Evolutionary conservation across 441 rosid genomes (phyloP), one percentile per base, ranked within the genome.

Genomic region (Biscutella laevigata): DNA sequence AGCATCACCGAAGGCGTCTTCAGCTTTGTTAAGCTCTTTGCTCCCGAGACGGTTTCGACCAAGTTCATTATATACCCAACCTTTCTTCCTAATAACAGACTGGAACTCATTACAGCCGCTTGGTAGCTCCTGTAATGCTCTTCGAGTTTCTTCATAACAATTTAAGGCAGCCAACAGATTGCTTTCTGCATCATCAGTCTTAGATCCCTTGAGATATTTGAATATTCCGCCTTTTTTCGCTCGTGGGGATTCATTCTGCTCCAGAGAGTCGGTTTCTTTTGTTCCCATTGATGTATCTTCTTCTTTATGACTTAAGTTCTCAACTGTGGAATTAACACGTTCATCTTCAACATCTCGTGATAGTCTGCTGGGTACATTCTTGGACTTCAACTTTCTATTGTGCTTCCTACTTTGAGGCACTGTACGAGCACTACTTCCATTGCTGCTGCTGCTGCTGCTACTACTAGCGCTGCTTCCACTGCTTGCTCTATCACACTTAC

Each of bases 401-500:
- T 77, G 79, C 77, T 81, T 91, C 63, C 90, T 77, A 45, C 76
- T 66, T 57, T 70, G 72, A 59, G 68, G 50, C 44, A 62, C 52
- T 10, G 71, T 34, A 48, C 46, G 69, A 19, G 44, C 49, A 64
- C 71, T 71, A 48, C 77, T 78, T 67, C 70, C 75, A 57, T 74
- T 77, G 70, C 69, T n/a, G n/a, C n/a, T n/a, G n/a, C n/a, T 64
- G 61, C 92, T 82, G 59, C 41, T 11, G 64, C 95, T 89, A 57
- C 98, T 81, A 68, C 96, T 91, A 36, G 96, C 98, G 22, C 87
- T 87, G 67, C 71, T 81, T 52, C 95, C 95, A 57, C 98, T 91
- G 80, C 87, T 87, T 33, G 78, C 96, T 69, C 98, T 77, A 66
- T 91, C 98, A 73, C 84, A 76, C 70, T 73, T 84, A 70, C 98